Evolutionary conservation across 2,329 filamentous ascomycete species (phyloP), one percentile per base, ranked within the genome.

Genomic region (Xylariaceae sp.): DNA sequence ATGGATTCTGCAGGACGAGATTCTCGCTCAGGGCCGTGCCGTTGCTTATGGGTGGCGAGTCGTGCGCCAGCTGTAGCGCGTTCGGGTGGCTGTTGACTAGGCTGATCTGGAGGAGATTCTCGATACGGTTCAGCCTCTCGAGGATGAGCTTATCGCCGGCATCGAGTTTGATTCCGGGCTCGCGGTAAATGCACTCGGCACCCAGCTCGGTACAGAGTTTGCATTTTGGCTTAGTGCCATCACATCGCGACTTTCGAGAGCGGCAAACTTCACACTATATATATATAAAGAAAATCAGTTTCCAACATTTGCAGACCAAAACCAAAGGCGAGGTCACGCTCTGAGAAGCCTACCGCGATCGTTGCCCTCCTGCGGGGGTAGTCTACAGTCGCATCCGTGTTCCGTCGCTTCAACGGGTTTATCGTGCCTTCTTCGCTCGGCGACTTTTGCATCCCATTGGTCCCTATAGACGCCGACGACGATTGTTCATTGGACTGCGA

Each of bases 121-220:
- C 86, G 53, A 92, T 89, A 37, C 83, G 79, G 52, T 74, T 78
- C 24, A 92, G 69, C 40, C 83, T 81, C 58, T 90, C 86, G 26
- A 92, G 67, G 45, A 92, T 92, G 40, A 92, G 70, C 65, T 89
- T 90, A 67, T 90, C 86, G 49, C 86, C 86, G 24, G 85, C 85
- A 59, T 92, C 86, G 8, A 92, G 75, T 64, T 92, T 92, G 68
- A 90, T 86, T 3, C 85, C 85, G 5, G 86, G 86, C 59, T 92
- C 86, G 47, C 86, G 77, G 61, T 92, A 92, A 49, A 89, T 74
- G 61, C 86, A 92, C 47, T 90, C 84, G 31, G 85, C 86, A 38
- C 85, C 84, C 28, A 90, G 69, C 59, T 90, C 86, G 8, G 82
- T 80, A 64, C 86, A 92, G 24, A 92, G 78, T 61, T 87, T 84